phyloP scores from a whole-genome alignment of 2,329 filamentous ascomycete species.

The Colletotrichum tabaci region DNA sequence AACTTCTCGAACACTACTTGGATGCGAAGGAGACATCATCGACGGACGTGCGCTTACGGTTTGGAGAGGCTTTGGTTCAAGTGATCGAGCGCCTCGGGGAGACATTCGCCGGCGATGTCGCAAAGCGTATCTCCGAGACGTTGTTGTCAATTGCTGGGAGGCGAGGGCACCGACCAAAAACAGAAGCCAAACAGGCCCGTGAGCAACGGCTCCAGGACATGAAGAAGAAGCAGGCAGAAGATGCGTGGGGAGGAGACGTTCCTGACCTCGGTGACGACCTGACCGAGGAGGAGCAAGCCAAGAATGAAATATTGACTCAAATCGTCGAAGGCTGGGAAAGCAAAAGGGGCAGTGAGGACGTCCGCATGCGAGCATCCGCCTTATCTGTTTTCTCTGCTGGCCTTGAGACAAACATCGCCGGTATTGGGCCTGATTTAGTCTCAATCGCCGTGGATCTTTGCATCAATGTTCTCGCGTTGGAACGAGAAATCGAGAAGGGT shows the following conservation, averaged over 20 bases:
- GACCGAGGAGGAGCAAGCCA: constrained; percentile 59
- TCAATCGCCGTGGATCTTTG: constrained; percentile 74
- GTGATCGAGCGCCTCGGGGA: constrained; percentile 74
- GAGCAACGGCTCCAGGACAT: constrained; percentile 64
- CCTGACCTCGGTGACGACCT: constrained; percentile 63
- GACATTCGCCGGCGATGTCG: constrained; percentile 68
- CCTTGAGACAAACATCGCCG: constrained; percentile 73
- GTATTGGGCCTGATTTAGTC: constrained; percentile 67
- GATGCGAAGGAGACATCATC: constrained; percentile 71
- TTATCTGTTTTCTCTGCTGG: constrained; percentile 74
- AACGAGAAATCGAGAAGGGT: constrained; percentile 71
- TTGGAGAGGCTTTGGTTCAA: constrained; percentile 78
- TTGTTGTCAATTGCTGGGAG: constrained; percentile 77
- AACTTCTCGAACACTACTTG: constrained; percentile 77
- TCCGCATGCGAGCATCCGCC: constrained; percentile 78
- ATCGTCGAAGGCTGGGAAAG: constrained; percentile 44
- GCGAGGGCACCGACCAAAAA: constrained; percentile 72
- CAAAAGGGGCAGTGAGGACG: constrained; percentile 46
- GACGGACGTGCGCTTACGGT: constrained; percentile 76
- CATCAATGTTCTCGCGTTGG: constrained; percentile 74
- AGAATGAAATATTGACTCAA: constrained; percentile 62
- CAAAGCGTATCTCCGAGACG: constrained; percentile 67
- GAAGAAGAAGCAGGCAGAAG: constrained; percentile 65
- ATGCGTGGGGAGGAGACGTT: constrained; percentile 69
- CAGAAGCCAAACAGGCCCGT: constrained; percentile 68